These are phyloP conservation scores for Kappamyces sp. DNA, from an alignment of 192 early-diverging fungal species.

Conservation along the genomic window DNA sequence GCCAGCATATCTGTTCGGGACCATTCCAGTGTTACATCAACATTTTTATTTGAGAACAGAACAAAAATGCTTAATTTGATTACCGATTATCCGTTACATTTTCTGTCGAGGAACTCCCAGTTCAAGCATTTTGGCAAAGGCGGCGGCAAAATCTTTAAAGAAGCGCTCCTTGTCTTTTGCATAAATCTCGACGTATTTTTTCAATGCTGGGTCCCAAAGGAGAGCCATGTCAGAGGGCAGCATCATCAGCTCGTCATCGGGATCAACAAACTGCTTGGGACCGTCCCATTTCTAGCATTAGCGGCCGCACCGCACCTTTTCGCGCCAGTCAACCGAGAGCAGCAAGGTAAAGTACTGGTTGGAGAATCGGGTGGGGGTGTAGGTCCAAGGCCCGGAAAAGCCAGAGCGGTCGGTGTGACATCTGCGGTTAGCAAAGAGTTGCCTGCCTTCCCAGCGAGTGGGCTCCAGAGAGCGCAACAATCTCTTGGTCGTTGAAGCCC, in stretches of 20 bases:
- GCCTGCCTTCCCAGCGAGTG: constrained; percentile 47
- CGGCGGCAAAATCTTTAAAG: constrained; percentile 80
- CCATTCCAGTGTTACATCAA: too few relatives aligned
- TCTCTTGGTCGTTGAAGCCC: constrained; percentile 64
- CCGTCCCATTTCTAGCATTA: constrained; percentile 57
- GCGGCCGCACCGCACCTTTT: constrained; percentile 31
- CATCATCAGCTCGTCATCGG: constrained; percentile 58
- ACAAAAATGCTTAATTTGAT: too few relatives aligned
- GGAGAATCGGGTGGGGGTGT: constrained; percentile 79
- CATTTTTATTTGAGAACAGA: too few relatives aligned
- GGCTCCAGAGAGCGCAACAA: constrained; percentile 62
- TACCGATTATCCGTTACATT: constrained; percentile 8
- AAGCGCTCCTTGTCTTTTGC: constrained; percentile 61
- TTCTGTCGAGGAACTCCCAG: constrained; percentile 61
- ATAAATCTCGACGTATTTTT: constrained; percentile 53
- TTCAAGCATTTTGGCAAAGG: constrained; percentile 80
- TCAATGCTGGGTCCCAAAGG: constrained; percentile 51
- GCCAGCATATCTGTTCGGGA: too few relatives aligned
- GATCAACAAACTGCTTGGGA: constrained; percentile 81
- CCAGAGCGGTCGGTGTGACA: constrained; percentile 53
- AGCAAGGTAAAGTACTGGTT: constrained; percentile 81
- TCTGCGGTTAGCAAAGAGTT: constrained; percentile 56
- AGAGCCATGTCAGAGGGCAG: constrained; percentile 66
- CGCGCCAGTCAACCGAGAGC: constrained; percentile 24
- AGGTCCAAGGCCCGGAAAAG: constrained; percentile 64